These are phyloP conservation scores for Rhizopus arrhizus DNA, from an alignment of 371 early-diverging fungal genomes.

Conservation along the genomic window DNA sequence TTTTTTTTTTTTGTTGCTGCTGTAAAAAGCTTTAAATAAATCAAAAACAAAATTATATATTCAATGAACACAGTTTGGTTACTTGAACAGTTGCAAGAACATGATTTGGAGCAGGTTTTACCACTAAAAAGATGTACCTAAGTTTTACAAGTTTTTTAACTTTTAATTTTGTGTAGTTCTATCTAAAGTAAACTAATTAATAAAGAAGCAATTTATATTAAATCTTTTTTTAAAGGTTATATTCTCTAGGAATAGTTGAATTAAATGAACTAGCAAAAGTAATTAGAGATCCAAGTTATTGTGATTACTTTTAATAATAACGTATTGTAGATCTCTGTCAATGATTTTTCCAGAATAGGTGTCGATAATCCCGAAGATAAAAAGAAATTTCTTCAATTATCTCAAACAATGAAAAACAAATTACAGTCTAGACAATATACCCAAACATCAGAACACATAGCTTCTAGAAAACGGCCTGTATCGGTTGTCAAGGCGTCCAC, in stretches of 20 bases:
- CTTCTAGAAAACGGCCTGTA: slow-evolving; percentile 7
- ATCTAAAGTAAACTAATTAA: background rate
- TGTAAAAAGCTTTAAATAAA: background rate
- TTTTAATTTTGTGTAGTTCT: background rate
- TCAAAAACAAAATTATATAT: background rate
- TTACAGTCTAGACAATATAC: background rate
- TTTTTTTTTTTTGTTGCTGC: background rate
- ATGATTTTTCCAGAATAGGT: slow-evolving; percentile 25
- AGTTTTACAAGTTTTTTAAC: background rate
- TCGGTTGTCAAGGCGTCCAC: background rate
- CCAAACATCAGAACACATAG: background rate
- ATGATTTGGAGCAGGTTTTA: background rate
- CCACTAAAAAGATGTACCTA: background rate
- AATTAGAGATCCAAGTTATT: background rate
- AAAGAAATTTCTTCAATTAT: slow-evolving; percentile 5
- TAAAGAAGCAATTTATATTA: background rate
- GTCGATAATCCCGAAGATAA: slow-evolving; percentile 24
- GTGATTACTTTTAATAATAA: background rate
- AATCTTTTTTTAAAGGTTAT: slow-evolving; percentile 13
- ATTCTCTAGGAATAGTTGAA: slow-evolving; percentile 18
- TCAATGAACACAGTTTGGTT: background rate
- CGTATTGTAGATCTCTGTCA: slow-evolving; percentile 15
- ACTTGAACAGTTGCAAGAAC: background rate
- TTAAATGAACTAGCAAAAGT: slow-evolving; percentile 19
- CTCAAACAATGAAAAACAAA: slow-evolving; percentile 1